Percentiles rank a stretch among this genome's conserved stretches.
Evolutionary conservation across 768 basidiomycete genomes (phyloP).

Genomic region (Lyophyllum decastes): DNA sequence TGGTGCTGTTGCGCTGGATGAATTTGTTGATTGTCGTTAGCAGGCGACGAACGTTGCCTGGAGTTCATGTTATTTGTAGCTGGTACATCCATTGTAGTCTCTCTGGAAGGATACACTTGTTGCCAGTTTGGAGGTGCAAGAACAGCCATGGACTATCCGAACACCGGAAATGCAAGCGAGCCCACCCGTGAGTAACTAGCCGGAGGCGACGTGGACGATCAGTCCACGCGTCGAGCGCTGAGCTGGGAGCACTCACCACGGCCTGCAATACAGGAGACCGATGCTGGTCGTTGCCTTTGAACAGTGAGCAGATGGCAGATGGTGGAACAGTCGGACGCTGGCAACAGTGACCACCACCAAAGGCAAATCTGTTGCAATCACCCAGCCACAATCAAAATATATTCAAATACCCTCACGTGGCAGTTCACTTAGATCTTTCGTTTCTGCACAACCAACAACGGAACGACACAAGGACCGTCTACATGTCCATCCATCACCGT

Average conservation of each 20-base stretch:
- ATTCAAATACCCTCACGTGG: slow-evolving; percentile 27
- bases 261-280: slow-evolving; percentile 4
- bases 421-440: not conserved
- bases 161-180: slow-evolving; percentile 18
- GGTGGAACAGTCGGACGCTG: slow-evolving; percentile 26
- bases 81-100: slow-evolving; percentile 62
- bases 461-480: not conserved
- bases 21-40: slow-evolving; percentile 46
- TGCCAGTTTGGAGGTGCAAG: slow-evolving; percentile 79
- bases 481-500: not conserved
- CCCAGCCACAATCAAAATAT: slow-evolving; percentile 35
- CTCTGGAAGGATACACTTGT: slow-evolving; percentile 50
- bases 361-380: slow-evolving; percentile 38
- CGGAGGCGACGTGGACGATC: slow-evolving; percentile 9
- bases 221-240: slow-evolving; percentile 1
- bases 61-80: slow-evolving; percentile 39
- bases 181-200: slow-evolving; percentile 17
- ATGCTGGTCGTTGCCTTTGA: slow-evolving; percentile 12
- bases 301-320: slow-evolving; percentile 17
- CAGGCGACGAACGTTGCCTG: slow-evolving; percentile 63
- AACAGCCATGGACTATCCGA: slow-evolving; percentile 67
- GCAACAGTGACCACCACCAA: slow-evolving; percentile 30
- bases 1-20: slow-evolving; percentile 21
- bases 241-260: slow-evolving; percentile 15
- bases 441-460: not conserved